These are phyloP conservation scores for Colletotrichum orchidophilum DNA, from an alignment of 2,329 filamentous ascomycete genomes.

Conservation along the genomic window DNA sequence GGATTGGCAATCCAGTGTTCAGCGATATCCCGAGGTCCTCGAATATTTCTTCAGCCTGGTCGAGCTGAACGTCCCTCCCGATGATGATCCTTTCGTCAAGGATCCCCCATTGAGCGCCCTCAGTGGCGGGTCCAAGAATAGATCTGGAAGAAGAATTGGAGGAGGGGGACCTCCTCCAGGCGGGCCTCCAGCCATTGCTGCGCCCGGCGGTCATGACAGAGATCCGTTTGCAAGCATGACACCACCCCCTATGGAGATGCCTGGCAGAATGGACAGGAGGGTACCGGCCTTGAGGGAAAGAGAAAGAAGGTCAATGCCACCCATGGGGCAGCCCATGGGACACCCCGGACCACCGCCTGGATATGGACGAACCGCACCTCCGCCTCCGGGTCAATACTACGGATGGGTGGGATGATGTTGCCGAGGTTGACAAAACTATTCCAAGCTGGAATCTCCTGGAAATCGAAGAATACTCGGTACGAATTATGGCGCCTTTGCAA, in stretches of 20 bases:
- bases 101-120: constrained; percentile 68
- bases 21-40: constrained; percentile 82
- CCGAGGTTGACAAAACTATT: neutral
- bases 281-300: constrained; percentile 45
- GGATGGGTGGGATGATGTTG: constrained; percentile 7
- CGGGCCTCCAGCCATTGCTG: constrained; percentile 47
- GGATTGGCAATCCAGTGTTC: constrained; percentile 80
- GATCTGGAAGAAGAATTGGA: constrained; percentile 44
- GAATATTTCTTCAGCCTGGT: constrained; percentile 83
- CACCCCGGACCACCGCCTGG: constrained; percentile 23
- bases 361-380: constrained; percentile 24
- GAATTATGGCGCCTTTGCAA: neutral
- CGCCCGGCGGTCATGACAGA: constrained; percentile 45
- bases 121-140: constrained; percentile 55
- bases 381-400: constrained; percentile 14
- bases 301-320: constrained; percentile 26
- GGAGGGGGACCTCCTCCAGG: neutral
- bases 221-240: constrained; percentile 49
- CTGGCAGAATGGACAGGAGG: constrained; percentile 44
- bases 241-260: constrained; percentile 39
- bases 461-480: constrained; percentile 3
- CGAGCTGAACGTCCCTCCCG: constrained; percentile 69
- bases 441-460: neutral
- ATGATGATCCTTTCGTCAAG: constrained; percentile 67
- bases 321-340: constrained; percentile 2